Percentiles rank a stretch among this genome's conserved stretches.
Evolutionary conservation across 2,329 filamentous ascomycete genomes (phyloP).

Genomic region (Dryadomyces sulphureus): DNA sequence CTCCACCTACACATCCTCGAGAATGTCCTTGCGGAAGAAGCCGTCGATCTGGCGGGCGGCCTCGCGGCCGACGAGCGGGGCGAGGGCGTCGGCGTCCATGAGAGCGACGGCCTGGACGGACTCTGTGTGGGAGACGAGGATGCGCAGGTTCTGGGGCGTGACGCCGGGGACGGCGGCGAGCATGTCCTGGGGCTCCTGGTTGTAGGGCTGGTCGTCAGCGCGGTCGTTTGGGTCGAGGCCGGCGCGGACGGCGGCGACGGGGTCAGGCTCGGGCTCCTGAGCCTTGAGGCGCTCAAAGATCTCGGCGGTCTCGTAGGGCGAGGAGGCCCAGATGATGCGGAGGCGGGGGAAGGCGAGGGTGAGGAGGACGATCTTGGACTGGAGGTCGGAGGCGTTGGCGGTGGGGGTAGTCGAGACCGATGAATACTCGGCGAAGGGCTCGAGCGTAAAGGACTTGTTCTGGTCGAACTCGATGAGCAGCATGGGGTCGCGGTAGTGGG

Average conservation of each 20-base stretch:
- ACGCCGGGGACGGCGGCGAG: slow-evolving; percentile 72
- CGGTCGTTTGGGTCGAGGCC: slow-evolving; percentile 54
- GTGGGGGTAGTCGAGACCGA: slow-evolving; percentile 36
- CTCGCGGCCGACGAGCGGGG: slow-evolving; percentile 61
- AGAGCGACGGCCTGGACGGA: slow-evolving; percentile 76
- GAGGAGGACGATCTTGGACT: slow-evolving; percentile 81
- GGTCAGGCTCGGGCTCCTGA: slow-evolving; percentile 79
- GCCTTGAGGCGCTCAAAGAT: slow-evolving; percentile 92
- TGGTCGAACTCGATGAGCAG: slow-evolving; percentile 96
- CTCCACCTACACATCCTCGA: slow-evolving; percentile 30
- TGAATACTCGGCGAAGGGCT: slow-evolving; percentile 53
- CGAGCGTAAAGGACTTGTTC: slow-evolving; percentile 92
- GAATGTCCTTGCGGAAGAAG: slow-evolving; percentile 61
- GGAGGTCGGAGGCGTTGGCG: slow-evolving; percentile 54
- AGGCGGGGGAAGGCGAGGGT: slow-evolving; percentile 83
- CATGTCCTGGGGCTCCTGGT: slow-evolving; percentile 82
- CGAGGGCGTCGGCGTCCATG: slow-evolving; percentile 60
- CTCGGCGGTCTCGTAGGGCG: slow-evolving; percentile 90
- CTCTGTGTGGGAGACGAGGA: slow-evolving; percentile 55
- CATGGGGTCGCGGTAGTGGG: slow-evolving; percentile 80
- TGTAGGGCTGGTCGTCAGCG: slow-evolving; percentile 57
- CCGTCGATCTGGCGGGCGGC: slow-evolving; percentile 59
- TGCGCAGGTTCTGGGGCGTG: slow-evolving; percentile 61
- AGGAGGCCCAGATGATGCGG: slow-evolving; percentile 85
- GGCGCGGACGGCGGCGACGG: slow-evolving; percentile 68